Evolutionary conservation across 148 eudicot genomes (phyloP).

Genomic region (Cornus suecica): DNA sequence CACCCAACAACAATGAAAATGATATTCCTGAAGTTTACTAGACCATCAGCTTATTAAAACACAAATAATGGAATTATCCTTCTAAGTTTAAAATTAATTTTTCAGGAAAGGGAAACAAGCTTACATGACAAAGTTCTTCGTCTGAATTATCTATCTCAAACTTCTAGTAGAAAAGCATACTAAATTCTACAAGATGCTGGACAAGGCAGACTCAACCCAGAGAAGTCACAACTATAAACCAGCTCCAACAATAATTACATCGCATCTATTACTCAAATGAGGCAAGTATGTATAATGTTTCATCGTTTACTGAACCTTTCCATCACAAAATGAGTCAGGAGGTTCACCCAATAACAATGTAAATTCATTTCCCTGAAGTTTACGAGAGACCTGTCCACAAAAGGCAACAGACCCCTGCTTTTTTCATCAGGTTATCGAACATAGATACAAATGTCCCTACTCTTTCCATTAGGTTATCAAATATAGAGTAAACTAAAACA

Average conservation of each 20-base stretch:
- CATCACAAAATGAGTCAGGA: conserved; percentile 22
- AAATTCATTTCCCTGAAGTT: conserved; percentile 41
- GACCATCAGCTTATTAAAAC: conserved; percentile 2
- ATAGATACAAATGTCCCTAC: not conserved
- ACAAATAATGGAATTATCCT: not conserved
- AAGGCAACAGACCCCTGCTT: conserved; percentile 44
- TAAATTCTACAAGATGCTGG: too few relatives aligned
- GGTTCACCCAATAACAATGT: conserved; percentile 57
- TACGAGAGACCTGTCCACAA: conserved; percentile 43
- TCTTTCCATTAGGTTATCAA: too few relatives aligned
- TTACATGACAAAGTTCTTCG: too few relatives aligned
- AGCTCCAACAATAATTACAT: not conserved
- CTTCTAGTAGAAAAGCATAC: too few relatives aligned
- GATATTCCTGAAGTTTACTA: conserved; percentile 23
- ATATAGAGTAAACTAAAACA: too few relatives aligned
- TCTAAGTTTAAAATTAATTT: too few relatives aligned
- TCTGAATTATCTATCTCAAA: too few relatives aligned
- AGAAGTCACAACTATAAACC: too few relatives aligned
- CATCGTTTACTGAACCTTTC: conserved; percentile 52
- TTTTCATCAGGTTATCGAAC: conserved; percentile 35
- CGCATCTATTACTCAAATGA: not conserved
- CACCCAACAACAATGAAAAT: conserved; percentile 22
- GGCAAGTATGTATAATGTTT: conserved; percentile 10
- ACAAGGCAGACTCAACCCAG: too few relatives aligned
- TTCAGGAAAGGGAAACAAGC: too few relatives aligned